Evolutionary conservation across 805 yeast species (phyloP), one percentile per base, ranked within the genome.

Genomic region (Starmera dryadoides): DNA sequence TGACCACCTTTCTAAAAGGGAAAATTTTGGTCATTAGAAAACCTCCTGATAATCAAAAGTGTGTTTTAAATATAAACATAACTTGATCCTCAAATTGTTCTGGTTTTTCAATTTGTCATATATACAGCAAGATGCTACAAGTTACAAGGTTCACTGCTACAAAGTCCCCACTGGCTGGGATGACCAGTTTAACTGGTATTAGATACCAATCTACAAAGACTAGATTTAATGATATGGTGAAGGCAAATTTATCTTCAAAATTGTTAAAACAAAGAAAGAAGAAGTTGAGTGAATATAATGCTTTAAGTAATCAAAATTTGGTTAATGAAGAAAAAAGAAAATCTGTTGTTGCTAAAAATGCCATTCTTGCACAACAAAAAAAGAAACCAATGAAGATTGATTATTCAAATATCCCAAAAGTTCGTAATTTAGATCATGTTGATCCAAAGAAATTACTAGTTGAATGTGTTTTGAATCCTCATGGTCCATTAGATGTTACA

Each of bases 251-350:
- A 15, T 44, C 51, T 21, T 38, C 52, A 21, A 49, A 50, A 31
- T 42, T 6, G 32, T 46, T 33, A 42, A 40, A 16, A 40, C 48
- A 23, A 41, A 31, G 23, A 25, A 22, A 23, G 2, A 37, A 31
- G 26, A 40, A 31, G 23, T 11, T 4, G 12, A 28, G 22, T n/a
- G 48, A 47, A 18, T 53, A 49, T 41, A 54, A 53, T 40, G 56
- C 58, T 12, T 36, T 53, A 20, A 54, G 53, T 29, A 53, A 54
- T 38, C 50, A 50, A 36, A 50, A 53, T 23, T 11, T 53, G 4
- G 19, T 40, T 11, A 30, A 42, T 19, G 36, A 36, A 20, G 28
- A 34, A 18, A 34, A n/a, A 4, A 17, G 12, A 16, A 18, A 18
- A 3, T 26, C 31, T 30, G 19, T 12, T 28, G 19, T 31, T 12